Base-by-base conservation (phyloP, 2,329 filamentous ascomycete species). In the Atkinsonella texensis region DNA sequence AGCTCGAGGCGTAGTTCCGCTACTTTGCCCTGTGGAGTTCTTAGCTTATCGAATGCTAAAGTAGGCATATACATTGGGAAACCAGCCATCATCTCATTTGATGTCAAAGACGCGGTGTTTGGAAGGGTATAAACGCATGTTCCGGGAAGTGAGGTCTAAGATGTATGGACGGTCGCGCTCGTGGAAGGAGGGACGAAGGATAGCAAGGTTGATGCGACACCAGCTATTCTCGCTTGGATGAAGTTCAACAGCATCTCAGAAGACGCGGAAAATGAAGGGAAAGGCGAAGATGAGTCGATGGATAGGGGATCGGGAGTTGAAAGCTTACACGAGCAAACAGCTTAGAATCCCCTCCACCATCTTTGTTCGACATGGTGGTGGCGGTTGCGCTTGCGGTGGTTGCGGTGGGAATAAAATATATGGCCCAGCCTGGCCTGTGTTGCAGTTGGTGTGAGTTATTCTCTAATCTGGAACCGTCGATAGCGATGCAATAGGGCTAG, bases 1-100 rank as follows among this genome's bases (percentile, higher is more conserved):
- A 98, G 81, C 75, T 98, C 93, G 67, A 87, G 81, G 68, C 93
- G 89, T 65, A 98, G 77, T 80, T 98, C 93, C 56, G 91, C 90
- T 59, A 97, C 93, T 79, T 98, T 98, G 77, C 93, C 93, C 93
- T 98, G 87, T 74, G 71, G 62, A 67, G 70, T 68, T 67, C 72
- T 80, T 69, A 81, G 75, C 70, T 69, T 71, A 66, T 65, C 62
- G 62, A 69, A 64, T 56, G 63, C 60, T 57, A 70, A 65, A 41
- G 70, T 70, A 50, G 76, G 73, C 53, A 76, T 62, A 55, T 78
- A 79, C 60, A 75, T 70, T 54, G 79, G 67, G 58, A 79, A 80
- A 72, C 80, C 76, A 57, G 63, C 60, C 55, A 64, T 60, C 54
- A 50, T 59, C 46, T 50, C 39, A 38, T 9, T n/a, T n/a, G 15